Conservation (phyloP, 495 filamentous ascomycete genomes). For the Staphylotrichum longicolle region DNA sequence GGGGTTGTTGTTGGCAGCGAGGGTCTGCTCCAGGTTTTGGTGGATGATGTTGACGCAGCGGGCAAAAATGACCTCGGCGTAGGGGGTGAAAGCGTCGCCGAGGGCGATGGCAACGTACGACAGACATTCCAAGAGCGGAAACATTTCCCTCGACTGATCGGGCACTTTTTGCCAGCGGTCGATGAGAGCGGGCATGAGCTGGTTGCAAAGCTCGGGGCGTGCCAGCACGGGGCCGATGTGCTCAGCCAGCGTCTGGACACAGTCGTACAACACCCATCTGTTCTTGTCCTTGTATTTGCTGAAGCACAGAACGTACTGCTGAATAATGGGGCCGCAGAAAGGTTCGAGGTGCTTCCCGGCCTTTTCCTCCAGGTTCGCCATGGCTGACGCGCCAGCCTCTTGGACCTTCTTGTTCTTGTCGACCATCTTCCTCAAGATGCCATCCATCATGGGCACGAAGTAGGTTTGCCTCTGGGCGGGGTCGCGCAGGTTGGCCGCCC, state of each 20-base stretch:
- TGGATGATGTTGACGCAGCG: conserved; percentile 90
- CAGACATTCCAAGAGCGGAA: conserved; percentile 90
- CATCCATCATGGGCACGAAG: conserved; percentile 98
- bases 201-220: conserved; percentile 70
- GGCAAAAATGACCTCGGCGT: conserved; percentile 76
- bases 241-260: conserved; percentile 94
- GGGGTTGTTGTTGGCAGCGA: conserved; percentile 60
- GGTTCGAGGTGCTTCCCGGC: conserved; percentile 73
- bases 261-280: conserved; percentile 98
- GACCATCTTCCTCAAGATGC: conserved; percentile 88
- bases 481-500: conserved; percentile 77
- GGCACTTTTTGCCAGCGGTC: conserved; percentile 81
- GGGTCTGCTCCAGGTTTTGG: conserved; percentile 75
- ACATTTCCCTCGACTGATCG: conserved; percentile 89
- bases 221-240: conserved; percentile 78
- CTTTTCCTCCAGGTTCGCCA: conserved; percentile 94
- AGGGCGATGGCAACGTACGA: conserved; percentile 91
- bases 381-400: conserved; percentile 92
- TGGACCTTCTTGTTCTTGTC: conserved; percentile 98
- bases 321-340: conserved; percentile 86
- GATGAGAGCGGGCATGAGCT: conserved; percentile 94
- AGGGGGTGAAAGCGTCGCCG: conserved; percentile 76
- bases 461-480: conserved; percentile 65
- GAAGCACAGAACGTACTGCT: conserved; percentile 91
- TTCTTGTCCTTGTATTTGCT: conserved; percentile 95